Evolutionary conservation across 1,284 basidiomycete species (phyloP), one percentile per base, ranked within the genome.

Genomic region (Xerocomus amazonicus): DNA sequence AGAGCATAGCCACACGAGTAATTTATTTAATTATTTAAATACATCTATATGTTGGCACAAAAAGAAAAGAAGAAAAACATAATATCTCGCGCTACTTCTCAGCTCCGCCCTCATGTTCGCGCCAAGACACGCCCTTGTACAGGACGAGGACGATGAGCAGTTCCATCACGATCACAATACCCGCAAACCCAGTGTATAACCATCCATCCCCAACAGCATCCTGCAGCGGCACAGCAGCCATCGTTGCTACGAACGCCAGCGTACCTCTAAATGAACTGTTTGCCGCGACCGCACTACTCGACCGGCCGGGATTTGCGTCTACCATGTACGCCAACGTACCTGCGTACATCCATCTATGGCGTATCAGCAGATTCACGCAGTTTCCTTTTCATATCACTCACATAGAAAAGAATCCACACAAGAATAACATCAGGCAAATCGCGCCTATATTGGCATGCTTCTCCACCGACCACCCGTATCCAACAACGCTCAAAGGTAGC

Each of bases 401-500:
- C 86, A 89, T 82, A 5, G 81, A 75, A 53, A 83, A 78, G 62
- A 91, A 85, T 13, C 89, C 90, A 16, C 75, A 71, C 41, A 79
- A 59, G 66, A 87, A 86, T 7, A 89, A 68, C 62, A 81, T 76
- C 3, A 83, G 71, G 57, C 82, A 84, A 32, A 87, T 66, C 0
- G 74, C 81, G 2, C 81, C 78, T 35, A 92, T 73, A 61, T 85
- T 74, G 9, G 81, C 71, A 29, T 82, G 81, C 48, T 81, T 66
- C 51, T 90, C 68, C 38, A 77, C 80, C 5, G 84, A 75, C 92
- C 92, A 95, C 3, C 80, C 92, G 60, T 90, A 92, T 0, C 77
- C 83, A 31, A 90, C 61, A 47, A 84, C 76, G 9, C 75, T 75
- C 0, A 76, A 70, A 3, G 87, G 85, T 17, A 87, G 67, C 53